Conservation (phyloP, 441 rosid genomes). For the Isatis lusitanica region DNA sequence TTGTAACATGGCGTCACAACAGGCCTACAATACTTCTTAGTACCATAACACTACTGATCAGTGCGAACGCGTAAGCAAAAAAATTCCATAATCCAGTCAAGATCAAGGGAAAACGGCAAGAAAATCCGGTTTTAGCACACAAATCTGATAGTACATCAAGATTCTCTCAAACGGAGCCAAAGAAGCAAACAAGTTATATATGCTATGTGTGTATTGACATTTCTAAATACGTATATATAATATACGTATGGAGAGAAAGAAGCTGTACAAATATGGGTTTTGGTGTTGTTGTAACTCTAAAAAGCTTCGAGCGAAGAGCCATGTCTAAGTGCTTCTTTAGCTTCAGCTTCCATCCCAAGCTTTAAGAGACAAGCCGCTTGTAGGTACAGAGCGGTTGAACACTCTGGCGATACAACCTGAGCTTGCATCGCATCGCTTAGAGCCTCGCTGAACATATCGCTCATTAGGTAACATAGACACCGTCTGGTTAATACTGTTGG, state of each 20-base stretch:
- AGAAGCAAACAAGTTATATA: conserved; percentile 21
- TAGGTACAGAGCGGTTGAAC: conserved; percentile 61
- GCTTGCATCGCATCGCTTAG: conserved; percentile 73
- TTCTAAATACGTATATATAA: conserved; percentile 15
- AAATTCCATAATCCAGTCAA: conserved; percentile 7
- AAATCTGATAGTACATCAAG: conserved; percentile 27
- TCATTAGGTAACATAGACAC: conserved; percentile 66
- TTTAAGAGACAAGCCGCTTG: conserved; percentile 73
- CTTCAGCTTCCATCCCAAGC: conserved; percentile 90
- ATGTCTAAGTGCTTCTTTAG: conserved; percentile 81
- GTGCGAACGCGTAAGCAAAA: not conserved
- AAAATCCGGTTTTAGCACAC: conserved; percentile 30
- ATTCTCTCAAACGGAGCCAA: conserved; percentile 32
- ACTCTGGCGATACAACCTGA: conserved; percentile 60
- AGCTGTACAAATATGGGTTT: conserved; percentile 32
- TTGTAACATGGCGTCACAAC: conserved; percentile 16
- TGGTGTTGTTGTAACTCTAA: conserved; percentile 40
- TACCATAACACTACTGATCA: not conserved
- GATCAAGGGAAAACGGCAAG: conserved; percentile 8
- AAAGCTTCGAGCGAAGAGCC: conserved; percentile 73
- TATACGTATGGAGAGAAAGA: conserved; percentile 9
- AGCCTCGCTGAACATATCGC: conserved; percentile 57
- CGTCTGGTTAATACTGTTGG: conserved; percentile 69
- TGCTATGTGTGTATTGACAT: conserved; percentile 30
- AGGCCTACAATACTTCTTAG: not conserved